Evolutionary conservation across 2,329 filamentous ascomycete species (phyloP).

Genomic region (Macrophomina pseudophaseolina): DNA sequence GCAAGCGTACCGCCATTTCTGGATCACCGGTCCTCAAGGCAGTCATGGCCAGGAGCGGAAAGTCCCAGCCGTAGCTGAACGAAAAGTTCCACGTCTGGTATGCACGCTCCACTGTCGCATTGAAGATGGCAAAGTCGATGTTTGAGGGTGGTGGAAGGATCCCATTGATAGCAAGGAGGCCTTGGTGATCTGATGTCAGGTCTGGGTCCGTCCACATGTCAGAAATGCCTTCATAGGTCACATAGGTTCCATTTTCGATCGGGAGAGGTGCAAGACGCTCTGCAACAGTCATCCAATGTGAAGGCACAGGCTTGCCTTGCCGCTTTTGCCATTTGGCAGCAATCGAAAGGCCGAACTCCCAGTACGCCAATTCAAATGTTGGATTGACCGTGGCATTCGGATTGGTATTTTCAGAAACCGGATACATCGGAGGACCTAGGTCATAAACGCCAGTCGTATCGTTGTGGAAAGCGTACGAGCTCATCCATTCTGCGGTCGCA

Average conservation of each 20-base stretch:
- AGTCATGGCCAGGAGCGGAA: slow-evolving; percentile 40
- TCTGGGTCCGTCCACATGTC: slow-evolving; percentile 40
- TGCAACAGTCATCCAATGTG: slow-evolving; percentile 55
- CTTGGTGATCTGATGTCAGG: slow-evolving; percentile 40
- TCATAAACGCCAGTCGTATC: slow-evolving; percentile 58
- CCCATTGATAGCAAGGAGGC: slow-evolving; percentile 38
- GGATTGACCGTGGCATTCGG: slow-evolving; percentile 64
- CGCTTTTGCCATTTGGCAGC: slow-evolving; percentile 60
- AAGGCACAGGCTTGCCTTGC: slow-evolving; percentile 51
- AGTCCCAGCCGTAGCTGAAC: slow-evolving; percentile 43
- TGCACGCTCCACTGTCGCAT: slow-evolving; percentile 37
- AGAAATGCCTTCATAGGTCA: slow-evolving; percentile 59
- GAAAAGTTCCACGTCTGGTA: slow-evolving; percentile 44
- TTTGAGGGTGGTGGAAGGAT: slow-evolving; percentile 38
- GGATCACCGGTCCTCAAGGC: slow-evolving; percentile 37
- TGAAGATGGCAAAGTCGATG: slow-evolving; percentile 38
- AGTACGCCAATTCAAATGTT: slow-evolving; percentile 65
- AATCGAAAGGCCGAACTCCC: slow-evolving; percentile 63
- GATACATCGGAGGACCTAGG: slow-evolving; percentile 58
- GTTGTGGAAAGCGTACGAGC: slow-evolving; percentile 62
- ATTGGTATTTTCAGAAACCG: slow-evolving; percentile 62
- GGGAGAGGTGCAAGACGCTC: slow-evolving; percentile 62
- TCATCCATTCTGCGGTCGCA: slow-evolving; percentile 64
- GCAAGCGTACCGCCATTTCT: slow-evolving; percentile 40
- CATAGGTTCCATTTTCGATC: slow-evolving; percentile 56